Conservation (phyloP, 129 eudicot species). For the Scalesia atractyloides region DNA sequence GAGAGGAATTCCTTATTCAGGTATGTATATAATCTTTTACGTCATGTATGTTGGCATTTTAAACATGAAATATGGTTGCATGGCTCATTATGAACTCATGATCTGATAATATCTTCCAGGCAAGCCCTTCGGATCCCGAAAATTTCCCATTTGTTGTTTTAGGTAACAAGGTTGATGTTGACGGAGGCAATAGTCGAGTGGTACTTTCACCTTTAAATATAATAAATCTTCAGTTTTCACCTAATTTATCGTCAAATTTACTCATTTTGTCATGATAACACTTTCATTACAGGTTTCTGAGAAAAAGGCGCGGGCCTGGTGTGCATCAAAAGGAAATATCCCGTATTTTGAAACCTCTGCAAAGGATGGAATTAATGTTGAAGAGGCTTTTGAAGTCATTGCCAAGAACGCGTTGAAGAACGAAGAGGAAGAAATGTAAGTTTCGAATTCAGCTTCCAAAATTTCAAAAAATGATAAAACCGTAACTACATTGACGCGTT, state of each 20-base stretch:
- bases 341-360: slow-evolving; percentile 99
- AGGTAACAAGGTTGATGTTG: slow-evolving; percentile 92
- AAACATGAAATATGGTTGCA: neutral
- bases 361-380: slow-evolving; percentile 91
- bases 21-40: slow-evolving; percentile 24
- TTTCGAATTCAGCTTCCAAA: slow-evolving; percentile 3
- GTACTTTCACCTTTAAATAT: slow-evolving; percentile 32
- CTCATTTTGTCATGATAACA: neutral
- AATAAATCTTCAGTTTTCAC: neutral
- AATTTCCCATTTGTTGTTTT: slow-evolving; percentile 92
- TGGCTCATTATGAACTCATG: slow-evolving; percentile 17
- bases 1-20: slow-evolving; percentile 96
- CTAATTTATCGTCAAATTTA: neutral
- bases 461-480: neutral
- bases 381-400: slow-evolving; percentile 94
- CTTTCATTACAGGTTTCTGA: slow-evolving; percentile 68
- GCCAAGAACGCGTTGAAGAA: slow-evolving; percentile 86
- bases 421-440: slow-evolving; percentile 98
- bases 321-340: slow-evolving; percentile 94
- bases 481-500: neutral
- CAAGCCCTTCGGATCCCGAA: slow-evolving; percentile 96
- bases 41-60: neutral
- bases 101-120: slow-evolving; percentile 54
- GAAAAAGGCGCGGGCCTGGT: slow-evolving; percentile 98
- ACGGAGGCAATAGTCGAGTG: slow-evolving; percentile 93